Conservation (phyloP, 495 filamentous ascomycete species). For the Daldinia concentrica region DNA sequence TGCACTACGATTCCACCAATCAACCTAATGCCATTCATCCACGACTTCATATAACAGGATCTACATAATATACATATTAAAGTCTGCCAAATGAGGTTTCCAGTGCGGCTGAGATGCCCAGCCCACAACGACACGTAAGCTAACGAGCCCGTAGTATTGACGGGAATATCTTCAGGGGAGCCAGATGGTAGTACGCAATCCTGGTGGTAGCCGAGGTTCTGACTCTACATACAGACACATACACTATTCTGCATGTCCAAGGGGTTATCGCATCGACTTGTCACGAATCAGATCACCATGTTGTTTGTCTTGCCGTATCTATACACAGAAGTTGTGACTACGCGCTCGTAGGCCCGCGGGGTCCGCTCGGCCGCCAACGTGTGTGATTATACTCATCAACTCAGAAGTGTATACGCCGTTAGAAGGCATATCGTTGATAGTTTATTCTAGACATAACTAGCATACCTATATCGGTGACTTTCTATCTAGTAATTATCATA, state of each 20-base stretch:
- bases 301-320: not conserved
- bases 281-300: not conserved
- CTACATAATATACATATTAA: not conserved
- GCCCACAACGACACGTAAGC: slow-evolving; percentile 1
- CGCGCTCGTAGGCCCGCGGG: not conserved
- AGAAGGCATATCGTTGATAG: not conserved
- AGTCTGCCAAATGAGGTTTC: not conserved
- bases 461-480: not conserved
- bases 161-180: not conserved
- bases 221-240: not conserved
- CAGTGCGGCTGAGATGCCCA: not conserved
- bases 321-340: not conserved
- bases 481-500: not conserved
- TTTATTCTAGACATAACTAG: not conserved
- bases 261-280: not conserved
- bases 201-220: not conserved
- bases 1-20: not conserved
- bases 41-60: not conserved
- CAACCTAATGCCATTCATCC: not conserved
- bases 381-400: not conserved
- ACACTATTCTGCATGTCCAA: not conserved
- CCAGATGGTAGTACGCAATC: not conserved
- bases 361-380: not conserved
- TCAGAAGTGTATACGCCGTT: not conserved
- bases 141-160: not conserved